Conservation (phyloP, 352 stramenopile species). For the Phytophthora boehmeriae region DNA sequence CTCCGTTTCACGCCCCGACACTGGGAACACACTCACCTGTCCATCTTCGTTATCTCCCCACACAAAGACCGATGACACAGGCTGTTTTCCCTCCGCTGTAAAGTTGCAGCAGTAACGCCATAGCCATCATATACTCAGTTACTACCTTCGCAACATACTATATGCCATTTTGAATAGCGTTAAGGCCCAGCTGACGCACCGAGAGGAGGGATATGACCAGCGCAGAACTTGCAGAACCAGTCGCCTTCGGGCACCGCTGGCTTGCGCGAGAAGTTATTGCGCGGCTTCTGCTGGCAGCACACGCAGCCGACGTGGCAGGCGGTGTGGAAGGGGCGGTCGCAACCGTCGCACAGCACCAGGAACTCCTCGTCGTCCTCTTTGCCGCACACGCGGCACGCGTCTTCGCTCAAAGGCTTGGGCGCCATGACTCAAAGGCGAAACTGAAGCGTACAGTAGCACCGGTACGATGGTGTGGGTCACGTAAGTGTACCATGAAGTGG, state of each 20-base stretch:
- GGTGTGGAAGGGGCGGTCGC: conserved; percentile 78
- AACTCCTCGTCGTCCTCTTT: conserved; percentile 79
- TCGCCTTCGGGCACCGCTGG: conserved; percentile 78
- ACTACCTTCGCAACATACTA: background rate
- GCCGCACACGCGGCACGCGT: conserved; percentile 83
- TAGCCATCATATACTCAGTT: background rate
- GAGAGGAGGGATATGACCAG: conserved; percentile 54
- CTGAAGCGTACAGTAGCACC: background rate
- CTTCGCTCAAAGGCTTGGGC: conserved; percentile 51
- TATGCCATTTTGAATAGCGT: background rate
- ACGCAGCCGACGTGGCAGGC: conserved; percentile 75
- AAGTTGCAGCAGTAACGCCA: conserved; percentile 13
- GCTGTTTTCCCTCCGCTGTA: conserved; percentile 41
- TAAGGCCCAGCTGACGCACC: conserved; percentile 31
- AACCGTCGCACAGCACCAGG: conserved; percentile 83
- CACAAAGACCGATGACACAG: conserved; percentile 66
- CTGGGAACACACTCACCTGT: conserved; percentile 46
- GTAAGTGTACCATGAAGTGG: no score
- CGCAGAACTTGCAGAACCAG: conserved; percentile 90
- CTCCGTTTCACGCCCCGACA: conserved; percentile 14
- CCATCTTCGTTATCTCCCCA: conserved; percentile 86
- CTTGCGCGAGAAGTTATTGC: conserved; percentile 80
- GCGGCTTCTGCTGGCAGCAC: conserved; percentile 79
- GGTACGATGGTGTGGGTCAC: no score
- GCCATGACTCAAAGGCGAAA: conserved; percentile 24